A percentile compares a stretch with the other conserved stretches of the same genome.
phyloP scores from a whole-genome alignment of 2,329 filamentous ascomycete genomes.

The Cephalotrichum gorgonifer region DNA sequence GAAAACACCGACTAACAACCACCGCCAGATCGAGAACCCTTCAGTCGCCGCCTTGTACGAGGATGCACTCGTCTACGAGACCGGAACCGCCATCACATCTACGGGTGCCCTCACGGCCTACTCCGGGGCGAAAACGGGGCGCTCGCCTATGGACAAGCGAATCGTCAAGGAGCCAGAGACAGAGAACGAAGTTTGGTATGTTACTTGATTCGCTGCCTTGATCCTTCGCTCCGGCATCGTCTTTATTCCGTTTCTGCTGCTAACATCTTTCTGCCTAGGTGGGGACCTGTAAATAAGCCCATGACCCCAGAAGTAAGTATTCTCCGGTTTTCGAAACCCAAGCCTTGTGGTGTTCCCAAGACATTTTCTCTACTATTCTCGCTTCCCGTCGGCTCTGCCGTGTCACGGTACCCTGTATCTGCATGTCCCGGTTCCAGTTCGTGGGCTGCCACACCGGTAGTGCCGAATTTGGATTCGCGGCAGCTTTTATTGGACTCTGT shows the following conservation, averaged over 20 bases:
- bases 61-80: conserved; percentile 94
- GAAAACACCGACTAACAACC: conserved; percentile 11
- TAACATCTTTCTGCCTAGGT: conserved; percentile 36
- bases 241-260: conserved; percentile 3
- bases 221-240: conserved; percentile 11
- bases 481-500: no score
- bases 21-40: conserved; percentile 67
- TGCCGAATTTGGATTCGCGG: neutral
- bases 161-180: conserved; percentile 87
- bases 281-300: conserved; percentile 98
- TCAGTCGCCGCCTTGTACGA: conserved; percentile 95
- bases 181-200: conserved; percentile 75
- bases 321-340: neutral
- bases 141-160: conserved; percentile 94
- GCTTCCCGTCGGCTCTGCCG: conserved; percentile 2
- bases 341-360: neutral
- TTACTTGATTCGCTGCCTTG: conserved; percentile 13
- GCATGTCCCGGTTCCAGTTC: neutral
- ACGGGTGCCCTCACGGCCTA: conserved; percentile 93
- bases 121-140: conserved; percentile 95
- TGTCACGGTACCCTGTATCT: neutral
- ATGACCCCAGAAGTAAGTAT: conserved; percentile 82
- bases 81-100: conserved; percentile 92
- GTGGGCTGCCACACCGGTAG: neutral
- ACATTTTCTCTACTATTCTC: neutral